Conservation (phyloP, 768 basidiomycete genomes). For the Kwoniella heveanensis region DNA sequence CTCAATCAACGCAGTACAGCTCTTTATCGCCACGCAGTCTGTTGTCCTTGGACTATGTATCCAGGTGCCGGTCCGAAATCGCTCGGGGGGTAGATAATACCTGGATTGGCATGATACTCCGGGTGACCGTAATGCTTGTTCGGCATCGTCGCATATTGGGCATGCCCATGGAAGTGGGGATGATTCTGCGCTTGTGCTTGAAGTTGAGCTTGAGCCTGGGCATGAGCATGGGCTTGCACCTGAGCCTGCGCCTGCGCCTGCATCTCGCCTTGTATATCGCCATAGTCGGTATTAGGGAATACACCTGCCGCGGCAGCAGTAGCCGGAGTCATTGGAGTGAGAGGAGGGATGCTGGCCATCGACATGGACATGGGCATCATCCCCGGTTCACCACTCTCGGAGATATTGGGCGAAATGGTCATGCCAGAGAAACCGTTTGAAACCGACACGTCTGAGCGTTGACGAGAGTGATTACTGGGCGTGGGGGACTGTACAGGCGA, state of each 20-base stretch:
- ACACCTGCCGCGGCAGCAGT: conserved; percentile 8
- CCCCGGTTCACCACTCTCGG: conserved; percentile 28
- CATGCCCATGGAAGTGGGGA: conserved; percentile 11
- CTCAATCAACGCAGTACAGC: no score
- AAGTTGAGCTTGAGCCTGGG: background rate
- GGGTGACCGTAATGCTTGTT: conserved; percentile 38
- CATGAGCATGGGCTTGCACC: conserved; percentile 8
- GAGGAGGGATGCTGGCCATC: conserved; percentile 34
- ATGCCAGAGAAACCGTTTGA: conserved; percentile 42
- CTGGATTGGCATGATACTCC: conserved; percentile 5
- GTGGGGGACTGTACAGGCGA: conserved; percentile 40
- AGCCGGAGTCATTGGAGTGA: conserved; percentile 44
- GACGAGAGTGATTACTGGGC: conserved; percentile 37
- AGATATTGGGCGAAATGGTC: conserved; percentile 50
- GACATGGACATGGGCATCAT: conserved; percentile 25
- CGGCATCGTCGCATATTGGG: conserved; percentile 44
- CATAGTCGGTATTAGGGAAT: conserved; percentile 39
- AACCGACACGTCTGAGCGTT: conserved; percentile 41
- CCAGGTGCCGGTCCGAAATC: conserved; percentile 21
- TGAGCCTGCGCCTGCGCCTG: conserved; percentile 4
- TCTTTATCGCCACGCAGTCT: background rate
- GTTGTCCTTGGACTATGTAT: conserved; percentile 11
- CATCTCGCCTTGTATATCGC: conserved; percentile 27
- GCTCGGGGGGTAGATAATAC: background rate
- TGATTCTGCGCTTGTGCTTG: conserved; percentile 1